Conservation (phyloP, 148 eudicot genomes). For the Gaultheria prostrata region DNA sequence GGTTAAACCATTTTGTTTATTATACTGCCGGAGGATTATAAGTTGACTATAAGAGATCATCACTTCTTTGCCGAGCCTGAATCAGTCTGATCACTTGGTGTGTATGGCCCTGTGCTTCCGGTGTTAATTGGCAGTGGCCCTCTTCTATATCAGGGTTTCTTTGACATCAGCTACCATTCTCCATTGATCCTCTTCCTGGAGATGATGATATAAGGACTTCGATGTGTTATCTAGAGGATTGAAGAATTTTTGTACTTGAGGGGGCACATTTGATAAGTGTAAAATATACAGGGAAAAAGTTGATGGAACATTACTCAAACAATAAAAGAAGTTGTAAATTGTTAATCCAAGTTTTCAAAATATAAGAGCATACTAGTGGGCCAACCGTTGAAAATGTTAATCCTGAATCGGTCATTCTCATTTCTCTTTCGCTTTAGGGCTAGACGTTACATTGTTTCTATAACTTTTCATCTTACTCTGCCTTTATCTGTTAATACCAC, state of each 20-base stretch:
- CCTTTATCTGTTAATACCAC: conserved; percentile 13
- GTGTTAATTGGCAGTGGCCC: not conserved
- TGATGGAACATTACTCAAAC: not conserved
- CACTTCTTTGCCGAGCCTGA: not conserved
- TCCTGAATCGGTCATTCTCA: not conserved
- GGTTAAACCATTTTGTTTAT: not conserved
- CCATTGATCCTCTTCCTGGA: not conserved
- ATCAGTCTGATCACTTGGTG: not conserved
- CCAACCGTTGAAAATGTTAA: not conserved
- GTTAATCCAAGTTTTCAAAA: not conserved
- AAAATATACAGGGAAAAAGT: not conserved
- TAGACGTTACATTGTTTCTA: not conserved
- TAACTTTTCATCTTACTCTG: conserved; percentile 9
- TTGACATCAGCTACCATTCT: not conserved
- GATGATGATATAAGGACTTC: not conserved
- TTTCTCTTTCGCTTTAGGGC: not conserved
- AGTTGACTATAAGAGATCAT: not conserved
- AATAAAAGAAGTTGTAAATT: not conserved
- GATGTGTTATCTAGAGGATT: not conserved
- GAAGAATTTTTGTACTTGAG: not conserved
- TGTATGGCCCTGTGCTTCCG: not conserved
- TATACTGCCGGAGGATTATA: not conserved
- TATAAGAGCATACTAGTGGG: not conserved
- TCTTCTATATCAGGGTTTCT: not conserved
- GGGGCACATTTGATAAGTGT: not conserved